Evolutionary conservation across 805 yeast species (phyloP).

Genomic region (Priceomyces medius): DNA sequence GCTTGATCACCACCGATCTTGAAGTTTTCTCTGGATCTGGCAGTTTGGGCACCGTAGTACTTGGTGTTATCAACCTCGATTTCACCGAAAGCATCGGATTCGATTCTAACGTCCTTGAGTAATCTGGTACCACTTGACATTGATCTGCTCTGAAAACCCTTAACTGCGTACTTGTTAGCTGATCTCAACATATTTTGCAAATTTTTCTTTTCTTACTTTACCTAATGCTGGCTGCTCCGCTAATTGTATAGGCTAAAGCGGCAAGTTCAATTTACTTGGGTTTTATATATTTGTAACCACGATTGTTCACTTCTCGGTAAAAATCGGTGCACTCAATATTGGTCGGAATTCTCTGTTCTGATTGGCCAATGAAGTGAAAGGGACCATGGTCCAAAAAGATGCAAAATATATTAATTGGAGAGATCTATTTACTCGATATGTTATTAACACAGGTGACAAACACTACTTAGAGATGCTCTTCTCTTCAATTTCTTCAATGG

Average conservation of each 20-base stretch:
- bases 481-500: conserved; percentile 16
- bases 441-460: no score
- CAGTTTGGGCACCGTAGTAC: conserved; percentile 99
- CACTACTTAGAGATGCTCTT: conserved; percentile 1
- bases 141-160: conserved; percentile 19
- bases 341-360: not conserved
- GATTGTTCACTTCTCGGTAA: conserved; percentile 2
- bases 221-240: not conserved
- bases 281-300: not conserved
- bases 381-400: conserved; percentile 1
- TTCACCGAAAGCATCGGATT: conserved; percentile 96
- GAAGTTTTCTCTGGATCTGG: conserved; percentile 89
- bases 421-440: no score
- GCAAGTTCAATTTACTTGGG: not conserved
- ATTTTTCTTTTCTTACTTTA: conserved; percentile 1
- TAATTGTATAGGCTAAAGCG: conserved; percentile 7
- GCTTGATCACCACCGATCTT: conserved; percentile 93
- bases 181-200: conserved; percentile 27
- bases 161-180: conserved; percentile 15
- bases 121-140: conserved; percentile 28
- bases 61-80: conserved; percentile 82
- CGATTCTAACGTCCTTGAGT: conserved; percentile 55
- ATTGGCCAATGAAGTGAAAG: not conserved
- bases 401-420: conserved; percentile 2
- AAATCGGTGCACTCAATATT: conserved; percentile 2